Conservation (phyloP, 2,329 filamentous ascomycete genomes). For the Truncatella angustata region DNA sequence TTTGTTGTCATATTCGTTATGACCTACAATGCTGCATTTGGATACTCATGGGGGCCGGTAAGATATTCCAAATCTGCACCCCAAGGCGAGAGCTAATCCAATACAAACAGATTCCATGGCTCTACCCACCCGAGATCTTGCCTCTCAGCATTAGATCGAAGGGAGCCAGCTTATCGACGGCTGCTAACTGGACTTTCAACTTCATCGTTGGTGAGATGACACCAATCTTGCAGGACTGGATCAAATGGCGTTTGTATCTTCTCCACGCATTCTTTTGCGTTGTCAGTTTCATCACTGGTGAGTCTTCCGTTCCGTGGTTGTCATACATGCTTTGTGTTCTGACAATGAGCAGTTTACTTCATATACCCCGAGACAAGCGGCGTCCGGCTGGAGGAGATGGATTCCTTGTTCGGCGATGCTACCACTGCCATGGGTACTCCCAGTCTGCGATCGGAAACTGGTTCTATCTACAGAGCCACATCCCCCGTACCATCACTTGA, state of each 20-base stretch:
- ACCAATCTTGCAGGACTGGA: conserved; percentile 85
- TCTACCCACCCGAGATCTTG: conserved; percentile 97
- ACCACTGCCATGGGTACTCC: conserved; percentile 80
- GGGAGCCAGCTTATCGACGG: conserved; percentile 92
- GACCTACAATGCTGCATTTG: conserved; percentile 97
- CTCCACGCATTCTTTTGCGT: conserved; percentile 97
- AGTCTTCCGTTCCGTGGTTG: conserved; percentile 36
- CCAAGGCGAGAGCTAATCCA: background rate
- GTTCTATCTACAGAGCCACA: conserved; percentile 73
- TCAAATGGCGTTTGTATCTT: conserved; percentile 91
- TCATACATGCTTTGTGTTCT: conserved; percentile 11
- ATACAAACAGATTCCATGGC: conserved; percentile 72
- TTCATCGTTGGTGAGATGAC: conserved; percentile 97
- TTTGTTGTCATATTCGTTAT: conserved; percentile 94
- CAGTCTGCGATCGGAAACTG: conserved; percentile 69
- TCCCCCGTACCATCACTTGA: conserved; percentile 81
- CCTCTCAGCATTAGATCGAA: conserved; percentile 96
- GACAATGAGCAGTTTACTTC: conserved; percentile 72
- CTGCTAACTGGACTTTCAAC: conserved; percentile 97
- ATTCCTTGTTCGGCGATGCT: conserved; percentile 88
- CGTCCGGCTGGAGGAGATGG: conserved; percentile 95
- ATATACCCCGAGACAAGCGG: conserved; percentile 97
- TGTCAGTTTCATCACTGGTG: conserved; percentile 92
- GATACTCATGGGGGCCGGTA: conserved; percentile 83
- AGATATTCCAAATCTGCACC: background rate